Evolutionary conservation across 306 rosid species (phyloP), one percentile per base, ranked within the genome.

Genomic region (Mimosa pudica): DNA sequence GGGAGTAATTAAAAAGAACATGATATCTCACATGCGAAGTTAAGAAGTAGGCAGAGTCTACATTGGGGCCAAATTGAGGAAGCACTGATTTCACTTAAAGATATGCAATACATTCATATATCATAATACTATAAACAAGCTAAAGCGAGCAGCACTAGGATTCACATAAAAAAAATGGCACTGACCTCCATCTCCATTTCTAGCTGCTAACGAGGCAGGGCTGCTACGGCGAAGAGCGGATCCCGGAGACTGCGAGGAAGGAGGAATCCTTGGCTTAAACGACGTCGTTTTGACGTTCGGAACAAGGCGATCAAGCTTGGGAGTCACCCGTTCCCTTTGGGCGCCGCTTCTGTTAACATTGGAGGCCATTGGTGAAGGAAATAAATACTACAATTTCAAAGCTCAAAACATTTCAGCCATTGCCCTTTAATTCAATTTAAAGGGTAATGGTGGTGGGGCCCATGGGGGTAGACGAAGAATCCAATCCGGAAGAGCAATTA

Each of bases 151-250:
- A 74, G 20, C 52, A n/a, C 10, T 57, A 20, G 14, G 52, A 52
- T 16, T 74, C 57, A 41, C n/a, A 47, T 24, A 24, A 13, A 47
- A 47, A 24, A 47, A 46, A 4, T 0, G 73, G 51, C 35, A 83
- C 85, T 78, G 2, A 86, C 89, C 89, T 62, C 85, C 89, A 49
- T 71, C 82, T 3, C 64, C 70, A n/a, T 78, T 86, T 42, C 87
- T 55, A n/a, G 79, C 57, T 7, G 70, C 78, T 41, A 74, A 41
- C 4, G 78, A 74, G 30, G 78, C 61, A 48, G 78, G 32, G 76
- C 32, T 18, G 66, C 83, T 63, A 71, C 89, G 87, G 75, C 89
- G 89, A 6, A 48, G 45, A 33, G 76, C 32, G 51, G 85, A 86
- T 78, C 85, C 89, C 58, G 83, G 83, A 54, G 82, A 78, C 4